These are phyloP conservation scores for Penstemon eatonii DNA, from an alignment of 257 asterid species.

Conservation along the genomic window DNA sequence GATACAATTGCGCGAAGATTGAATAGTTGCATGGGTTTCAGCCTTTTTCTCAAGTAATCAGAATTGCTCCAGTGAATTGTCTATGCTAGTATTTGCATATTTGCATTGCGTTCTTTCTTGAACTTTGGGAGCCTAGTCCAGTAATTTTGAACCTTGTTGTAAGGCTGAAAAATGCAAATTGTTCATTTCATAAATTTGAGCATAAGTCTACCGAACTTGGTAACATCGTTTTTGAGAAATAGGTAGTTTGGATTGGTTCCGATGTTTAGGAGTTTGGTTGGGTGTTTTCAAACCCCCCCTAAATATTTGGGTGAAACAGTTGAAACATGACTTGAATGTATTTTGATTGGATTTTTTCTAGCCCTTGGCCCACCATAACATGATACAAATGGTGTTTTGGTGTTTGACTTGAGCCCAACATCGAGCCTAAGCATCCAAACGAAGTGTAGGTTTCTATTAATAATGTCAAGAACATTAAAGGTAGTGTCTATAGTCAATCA, in stretches of 20 bases:
- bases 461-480: not conserved
- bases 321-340: too few species aligned
- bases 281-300: too few species aligned
- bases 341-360: too few species aligned
- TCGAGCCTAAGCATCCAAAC: too few species aligned
- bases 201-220: not conserved
- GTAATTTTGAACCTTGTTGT: not conserved
- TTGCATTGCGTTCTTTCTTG: not conserved
- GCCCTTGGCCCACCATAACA: too few species aligned
- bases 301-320: too few species aligned
- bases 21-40: slow-evolving; percentile 12
- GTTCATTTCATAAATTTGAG: not conserved
- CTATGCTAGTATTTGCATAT: not conserved
- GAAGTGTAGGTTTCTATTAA: not conserved
- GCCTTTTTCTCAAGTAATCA: not conserved
- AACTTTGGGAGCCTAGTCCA: not conserved
- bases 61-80: not conserved
- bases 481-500: not conserved
- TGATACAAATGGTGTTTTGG: too few species aligned
- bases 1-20: not conserved
- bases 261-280: too few species aligned
- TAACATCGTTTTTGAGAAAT: not conserved
- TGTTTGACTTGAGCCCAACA: too few species aligned
- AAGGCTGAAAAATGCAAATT: not conserved
- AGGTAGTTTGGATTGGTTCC: too few species aligned